Evolutionary conservation across 1,139 yeast genomes (phyloP), one percentile per base, ranked within the genome.

Genomic region (Candida labiduridarum): DNA sequence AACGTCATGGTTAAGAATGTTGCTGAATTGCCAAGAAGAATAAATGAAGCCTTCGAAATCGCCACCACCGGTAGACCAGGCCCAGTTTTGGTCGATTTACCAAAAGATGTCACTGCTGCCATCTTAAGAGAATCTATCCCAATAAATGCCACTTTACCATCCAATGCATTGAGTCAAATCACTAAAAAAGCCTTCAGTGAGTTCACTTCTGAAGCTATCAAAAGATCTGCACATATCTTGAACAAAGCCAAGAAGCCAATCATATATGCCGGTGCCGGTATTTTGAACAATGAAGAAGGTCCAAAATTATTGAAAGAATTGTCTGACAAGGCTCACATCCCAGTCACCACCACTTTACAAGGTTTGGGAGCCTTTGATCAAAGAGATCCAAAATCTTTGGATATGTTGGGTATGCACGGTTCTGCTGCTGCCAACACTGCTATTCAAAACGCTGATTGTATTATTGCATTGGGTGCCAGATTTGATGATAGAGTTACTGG

Each of bases 321-420:
- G 56, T 84, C 97, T 57, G 96, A 91, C 55, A 88, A 88, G 73
- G 96, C 96, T 33, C 78, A 81, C 63, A 92, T 94, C 56, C 99
- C 99, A 41, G 99, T 94, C 51, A 94, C 98, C 45, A 94, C 98
- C 18, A 88, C 98, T 49, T 70, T 94, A 54, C 98, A 92, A 72
- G 98, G 89, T 49, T 80, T 94, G 58, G 99, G 99, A 58, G 89
- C 96, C 8, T 94, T 87, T 64, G 97, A 94, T 71, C 98, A 94
- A 75, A 83, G 81, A 56, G 96, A 92, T 72, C 85, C 87, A 58
- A 91, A 91, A 71, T 85, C 97, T 30, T 75, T 94, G 58, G 97
- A 92, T 70, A 89, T 94, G 95, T 81, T 94, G 60, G 99, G 99
- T 63, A 94, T 94, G 99, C 99, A 94, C 71, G 99, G 99, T 58